Conservation (phyloP, 2,329 filamentous ascomycete species). For the Fusarium buxicola region DNA sequence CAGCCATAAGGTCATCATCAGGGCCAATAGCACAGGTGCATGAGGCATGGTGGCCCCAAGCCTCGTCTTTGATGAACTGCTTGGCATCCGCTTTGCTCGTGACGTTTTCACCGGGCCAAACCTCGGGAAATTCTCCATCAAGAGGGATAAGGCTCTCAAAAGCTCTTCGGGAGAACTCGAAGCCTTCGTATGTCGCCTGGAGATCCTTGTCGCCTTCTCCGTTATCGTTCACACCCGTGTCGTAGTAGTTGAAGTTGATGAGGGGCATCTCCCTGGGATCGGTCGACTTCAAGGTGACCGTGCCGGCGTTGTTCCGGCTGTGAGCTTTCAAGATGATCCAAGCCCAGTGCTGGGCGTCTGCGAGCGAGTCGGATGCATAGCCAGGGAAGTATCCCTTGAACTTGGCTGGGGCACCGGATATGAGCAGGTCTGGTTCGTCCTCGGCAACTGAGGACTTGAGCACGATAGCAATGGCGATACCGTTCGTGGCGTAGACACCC, state of each 20-base stretch:
- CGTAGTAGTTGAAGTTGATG: conserved; percentile 73
- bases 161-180: conserved; percentile 63
- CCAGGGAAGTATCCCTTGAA: conserved; percentile 69
- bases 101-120: conserved; percentile 53
- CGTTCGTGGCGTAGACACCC: conserved; percentile 57
- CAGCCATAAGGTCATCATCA: conserved; percentile 51
- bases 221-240: conserved; percentile 61
- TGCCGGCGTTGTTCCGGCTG: conserved; percentile 68
- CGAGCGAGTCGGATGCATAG: conserved; percentile 59
- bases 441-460: conserved; percentile 52
- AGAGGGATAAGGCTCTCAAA: conserved; percentile 34
- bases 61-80: conserved; percentile 46
- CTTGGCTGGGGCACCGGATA: conserved; percentile 65
- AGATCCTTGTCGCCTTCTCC: conserved; percentile 59
- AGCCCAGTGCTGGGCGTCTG: conserved; percentile 55
- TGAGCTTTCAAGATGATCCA: conserved; percentile 64
- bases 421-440: conserved; percentile 63
- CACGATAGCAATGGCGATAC: conserved; percentile 63
- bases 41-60: conserved; percentile 51
- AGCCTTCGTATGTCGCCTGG: conserved; percentile 66
- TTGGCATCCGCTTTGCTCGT: conserved; percentile 49
- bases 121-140: conserved; percentile 25
- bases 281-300: conserved; percentile 68
- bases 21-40: conserved; percentile 49
- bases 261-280: conserved; percentile 73